Percentiles rank a stretch among this genome's conserved stretches.
Conservation (phyloP, 148 eudicot species). For the Vaccinium myrtillus region DNA sequence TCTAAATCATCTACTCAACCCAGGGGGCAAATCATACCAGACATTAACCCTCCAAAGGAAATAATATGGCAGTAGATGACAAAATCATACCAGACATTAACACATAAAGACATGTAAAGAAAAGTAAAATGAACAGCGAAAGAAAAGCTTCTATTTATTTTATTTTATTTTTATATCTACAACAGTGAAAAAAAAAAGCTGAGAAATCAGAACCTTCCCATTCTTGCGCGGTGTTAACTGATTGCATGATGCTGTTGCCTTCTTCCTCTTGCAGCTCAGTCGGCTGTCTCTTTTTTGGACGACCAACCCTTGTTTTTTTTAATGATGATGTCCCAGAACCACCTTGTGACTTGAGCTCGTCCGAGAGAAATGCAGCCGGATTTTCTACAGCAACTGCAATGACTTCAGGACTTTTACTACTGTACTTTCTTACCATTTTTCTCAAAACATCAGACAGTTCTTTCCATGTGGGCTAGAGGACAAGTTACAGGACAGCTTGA, state of each 20-base stretch:
- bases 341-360: slow-evolving; percentile 57
- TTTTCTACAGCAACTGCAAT: slow-evolving; percentile 86
- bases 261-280: slow-evolving; percentile 34
- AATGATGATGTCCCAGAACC: slow-evolving; percentile 45
- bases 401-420: slow-evolving; percentile 92
- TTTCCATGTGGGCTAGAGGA: slow-evolving; percentile 88
- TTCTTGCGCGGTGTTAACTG: slow-evolving; percentile 23
- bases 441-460: slow-evolving; percentile 83
- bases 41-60: neutral
- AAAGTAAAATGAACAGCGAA: neutral
- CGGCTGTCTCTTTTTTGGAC: slow-evolving; percentile 38
- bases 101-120: neutral
- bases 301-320: slow-evolving; percentile 51
- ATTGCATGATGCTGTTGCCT: slow-evolving; percentile 22
- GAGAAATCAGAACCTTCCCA: slow-evolving; percentile 34
- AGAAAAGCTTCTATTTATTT: no score
- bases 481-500: slow-evolving; percentile 86
- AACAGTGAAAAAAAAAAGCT: neutral
- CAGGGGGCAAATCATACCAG: neutral
- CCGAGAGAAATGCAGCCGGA: slow-evolving; percentile 69
- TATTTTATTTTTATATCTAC: no score
- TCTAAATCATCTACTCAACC: neutral
- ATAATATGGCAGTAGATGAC: neutral
- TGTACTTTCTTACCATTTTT: slow-evolving; percentile 93
- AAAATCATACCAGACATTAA: neutral